Evolutionary conservation across 331 rosid genomes (phyloP).

Genomic region (Acacia concinna): DNA sequence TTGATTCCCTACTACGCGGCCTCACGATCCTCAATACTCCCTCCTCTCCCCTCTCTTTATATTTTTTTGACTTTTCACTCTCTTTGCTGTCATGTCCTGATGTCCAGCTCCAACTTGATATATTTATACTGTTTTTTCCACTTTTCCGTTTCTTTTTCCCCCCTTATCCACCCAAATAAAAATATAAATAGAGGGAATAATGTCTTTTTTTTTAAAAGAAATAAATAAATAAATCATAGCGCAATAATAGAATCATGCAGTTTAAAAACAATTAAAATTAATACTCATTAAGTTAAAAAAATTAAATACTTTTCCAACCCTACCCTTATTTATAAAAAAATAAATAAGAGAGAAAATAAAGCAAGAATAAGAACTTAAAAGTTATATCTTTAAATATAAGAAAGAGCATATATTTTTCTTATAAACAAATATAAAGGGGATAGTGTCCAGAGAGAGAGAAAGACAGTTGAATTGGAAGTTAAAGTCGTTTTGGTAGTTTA

Average conservation of each 20-base stretch:
- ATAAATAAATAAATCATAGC: too few relatives aligned
- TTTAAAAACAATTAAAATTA: too few relatives aligned
- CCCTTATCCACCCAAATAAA: background rate
- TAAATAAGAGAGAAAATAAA: too few relatives aligned
- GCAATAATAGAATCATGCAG: too few relatives aligned
- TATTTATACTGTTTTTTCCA: background rate
- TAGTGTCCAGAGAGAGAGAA: background rate
- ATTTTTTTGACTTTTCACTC: background rate
- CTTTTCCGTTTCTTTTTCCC: background rate
- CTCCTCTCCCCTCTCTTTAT: background rate
- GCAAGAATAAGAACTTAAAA: too few relatives aligned
- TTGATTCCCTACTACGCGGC: slow-evolving; percentile 24
- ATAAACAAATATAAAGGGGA: background rate
- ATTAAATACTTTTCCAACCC: too few relatives aligned
- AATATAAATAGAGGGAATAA: background rate
- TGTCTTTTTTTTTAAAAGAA: too few relatives aligned
- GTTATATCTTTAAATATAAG: too few relatives aligned
- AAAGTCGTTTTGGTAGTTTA: slow-evolving; percentile 21
- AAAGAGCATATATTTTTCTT: too few relatives aligned
- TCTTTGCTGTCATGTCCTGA: background rate
- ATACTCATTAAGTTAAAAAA: too few relatives aligned
- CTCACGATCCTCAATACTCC: slow-evolving; percentile 24
- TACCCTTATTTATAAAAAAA: too few relatives aligned
- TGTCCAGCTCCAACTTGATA: background rate
- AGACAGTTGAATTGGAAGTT: background rate